Conservation (phyloP, 306 rosid species). For the Styphnolobium japonicum region DNA sequence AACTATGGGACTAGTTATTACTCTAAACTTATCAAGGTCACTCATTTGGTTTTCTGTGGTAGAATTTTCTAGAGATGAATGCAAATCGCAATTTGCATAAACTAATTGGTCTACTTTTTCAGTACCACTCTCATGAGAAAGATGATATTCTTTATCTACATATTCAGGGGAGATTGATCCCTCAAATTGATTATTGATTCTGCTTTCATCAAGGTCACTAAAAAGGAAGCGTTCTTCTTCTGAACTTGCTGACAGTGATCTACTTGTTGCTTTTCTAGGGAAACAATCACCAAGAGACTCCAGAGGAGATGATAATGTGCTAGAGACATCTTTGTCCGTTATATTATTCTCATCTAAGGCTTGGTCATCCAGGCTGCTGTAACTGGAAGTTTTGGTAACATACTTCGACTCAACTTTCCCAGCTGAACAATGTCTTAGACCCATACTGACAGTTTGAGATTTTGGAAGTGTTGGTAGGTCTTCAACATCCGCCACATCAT, state of each 20-base stretch:
- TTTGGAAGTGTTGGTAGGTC: constrained; percentile 30
- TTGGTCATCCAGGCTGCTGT: constrained; percentile 32
- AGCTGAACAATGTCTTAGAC: constrained; percentile 34
- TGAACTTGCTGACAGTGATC: constrained; percentile 29
- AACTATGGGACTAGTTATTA: constrained; percentile 42
- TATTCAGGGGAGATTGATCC: constrained; percentile 35
- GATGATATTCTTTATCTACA: constrained; percentile 36
- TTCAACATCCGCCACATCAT: constrained; percentile 32
- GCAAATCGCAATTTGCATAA: constrained; percentile 20
- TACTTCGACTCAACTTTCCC: constrained; percentile 36
- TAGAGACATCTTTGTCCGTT: constrained; percentile 31
- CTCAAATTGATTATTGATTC: constrained; percentile 24
- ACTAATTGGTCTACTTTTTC: constrained; percentile 29
- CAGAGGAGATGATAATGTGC: constrained; percentile 36
- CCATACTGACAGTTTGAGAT: constrained; percentile 32
- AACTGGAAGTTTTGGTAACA: constrained; percentile 31
- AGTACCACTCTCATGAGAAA: constrained; percentile 28
- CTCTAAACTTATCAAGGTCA: constrained; percentile 35
- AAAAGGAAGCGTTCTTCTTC: constrained; percentile 60
- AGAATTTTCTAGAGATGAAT: constrained; percentile 27
- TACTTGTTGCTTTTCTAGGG: constrained; percentile 28
- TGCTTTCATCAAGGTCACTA: constrained; percentile 57
- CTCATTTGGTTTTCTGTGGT: constrained; percentile 5
- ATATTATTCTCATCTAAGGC: constrained; percentile 29
- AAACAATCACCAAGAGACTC: constrained; percentile 30